A percentile compares a stretch with the other conserved stretches of the same genome.
These are phyloP conservation scores for Acacia pycnantha DNA, from an alignment of 331 rosid genomes.

Conservation along the genomic window DNA sequence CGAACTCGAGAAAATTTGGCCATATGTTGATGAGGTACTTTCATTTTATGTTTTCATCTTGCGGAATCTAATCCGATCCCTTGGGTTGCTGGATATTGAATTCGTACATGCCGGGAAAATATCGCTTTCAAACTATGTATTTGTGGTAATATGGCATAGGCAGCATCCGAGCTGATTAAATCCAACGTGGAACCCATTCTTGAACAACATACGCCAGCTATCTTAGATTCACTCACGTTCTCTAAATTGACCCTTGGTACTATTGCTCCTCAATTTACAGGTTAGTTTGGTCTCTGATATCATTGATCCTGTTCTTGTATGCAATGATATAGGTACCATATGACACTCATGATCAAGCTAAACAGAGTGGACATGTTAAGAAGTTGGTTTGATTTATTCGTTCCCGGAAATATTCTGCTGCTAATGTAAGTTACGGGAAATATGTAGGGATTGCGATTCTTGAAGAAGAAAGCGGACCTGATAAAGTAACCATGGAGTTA, in stretches of 20 bases:
- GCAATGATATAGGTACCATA: background rate
- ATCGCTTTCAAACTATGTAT: background rate
- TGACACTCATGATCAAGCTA: background rate
- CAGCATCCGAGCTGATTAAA: conserved; percentile 80
- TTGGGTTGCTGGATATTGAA: background rate
- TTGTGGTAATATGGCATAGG: conserved; percentile 47
- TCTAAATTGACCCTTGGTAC: conserved; percentile 85
- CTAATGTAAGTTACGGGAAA: conserved; percentile 24
- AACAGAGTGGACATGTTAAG: conserved; percentile 21
- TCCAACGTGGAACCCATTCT: conserved; percentile 77
- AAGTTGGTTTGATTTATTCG: conserved; percentile 17
- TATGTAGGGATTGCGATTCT: conserved; percentile 60
- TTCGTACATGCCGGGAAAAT: conserved; percentile 10
- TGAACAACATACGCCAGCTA: conserved; percentile 67
- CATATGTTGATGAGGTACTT: conserved; percentile 69
- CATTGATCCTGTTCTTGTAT: background rate
- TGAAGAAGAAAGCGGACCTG: conserved; percentile 58
- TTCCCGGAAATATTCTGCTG: conserved; percentile 7
- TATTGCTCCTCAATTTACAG: conserved; percentile 92
- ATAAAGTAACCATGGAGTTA: conserved; percentile 73
- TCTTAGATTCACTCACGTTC: conserved; percentile 74
- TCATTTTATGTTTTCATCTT: background rate
- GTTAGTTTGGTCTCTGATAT: conserved; percentile 35
- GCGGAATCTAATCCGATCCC: background rate
- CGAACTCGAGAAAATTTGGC: conserved; percentile 77